A percentile compares a stretch with the other conserved stretches of the same genome.
phyloP scores from a whole-genome alignment of 768 basidiomycete genomes.

The Mycena albidolilacea region DNA sequence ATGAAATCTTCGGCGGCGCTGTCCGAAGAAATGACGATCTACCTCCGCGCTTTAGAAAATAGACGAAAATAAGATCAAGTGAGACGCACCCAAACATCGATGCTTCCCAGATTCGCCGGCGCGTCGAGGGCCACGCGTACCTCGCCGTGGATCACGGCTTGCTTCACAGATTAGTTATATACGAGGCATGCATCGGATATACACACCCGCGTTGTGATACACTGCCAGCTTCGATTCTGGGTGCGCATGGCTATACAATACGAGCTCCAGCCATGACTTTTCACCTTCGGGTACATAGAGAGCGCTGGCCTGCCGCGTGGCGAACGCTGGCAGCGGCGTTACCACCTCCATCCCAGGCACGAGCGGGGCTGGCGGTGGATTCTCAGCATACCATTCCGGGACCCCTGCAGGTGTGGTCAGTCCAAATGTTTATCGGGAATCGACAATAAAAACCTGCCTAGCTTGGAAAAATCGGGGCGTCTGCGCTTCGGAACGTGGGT shows the following conservation, averaged over 20 bases:
- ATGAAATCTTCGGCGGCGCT: slow-evolving; percentile 19
- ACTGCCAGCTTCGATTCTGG: slow-evolving; percentile 17
- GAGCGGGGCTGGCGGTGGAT: slow-evolving; percentile 21
- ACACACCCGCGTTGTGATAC: slow-evolving; percentile 36
- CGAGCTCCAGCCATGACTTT: slow-evolving; percentile 31
- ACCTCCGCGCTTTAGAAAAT: too few species aligned
- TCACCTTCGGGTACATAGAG: slow-evolving; percentile 7
- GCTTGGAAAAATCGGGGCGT: slow-evolving; percentile 28
- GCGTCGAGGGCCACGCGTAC: slow-evolving; percentile 30
- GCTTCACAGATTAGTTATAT: background rate
- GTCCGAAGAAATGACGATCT: slow-evolving; percentile 24
- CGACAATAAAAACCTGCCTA: slow-evolving; percentile 11
- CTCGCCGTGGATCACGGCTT: slow-evolving; percentile 31
- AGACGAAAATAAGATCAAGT: too few species aligned
- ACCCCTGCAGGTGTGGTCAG: slow-evolving; percentile 15
- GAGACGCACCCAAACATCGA: slow-evolving; percentile 33
- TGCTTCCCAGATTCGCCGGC: slow-evolving; percentile 25
- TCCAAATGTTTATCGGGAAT: background rate
- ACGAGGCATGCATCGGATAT: too few species aligned
- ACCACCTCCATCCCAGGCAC: slow-evolving; percentile 27
- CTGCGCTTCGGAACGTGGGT: slow-evolving; percentile 34
- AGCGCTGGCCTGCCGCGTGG: background rate
- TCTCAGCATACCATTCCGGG: slow-evolving; percentile 28
- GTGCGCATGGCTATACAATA: slow-evolving; percentile 37
- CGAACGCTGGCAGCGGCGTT: slow-evolving; percentile 11